Evolutionary conservation across 202 grass and related monocot genomes (phyloP), one percentile per base, ranked within the genome.

Genomic region (Alloteropsis angusta): DNA sequence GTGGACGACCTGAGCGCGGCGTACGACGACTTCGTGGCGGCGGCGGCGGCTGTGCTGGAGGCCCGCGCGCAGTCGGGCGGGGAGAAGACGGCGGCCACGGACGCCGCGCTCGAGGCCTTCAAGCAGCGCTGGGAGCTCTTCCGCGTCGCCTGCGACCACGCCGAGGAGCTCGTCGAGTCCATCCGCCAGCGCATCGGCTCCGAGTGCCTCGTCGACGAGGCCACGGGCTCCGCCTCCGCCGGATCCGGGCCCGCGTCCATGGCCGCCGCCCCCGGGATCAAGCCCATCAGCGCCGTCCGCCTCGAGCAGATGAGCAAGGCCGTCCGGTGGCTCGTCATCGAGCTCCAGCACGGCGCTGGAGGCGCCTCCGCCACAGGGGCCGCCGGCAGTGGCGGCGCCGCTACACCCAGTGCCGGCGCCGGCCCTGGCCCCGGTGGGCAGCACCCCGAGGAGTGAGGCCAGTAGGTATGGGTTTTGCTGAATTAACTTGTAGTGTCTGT

Each of bases 261-360:
- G 21, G 22, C 54, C 4, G 57, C 68, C 41, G 82, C 91, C 36
- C 89, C 86, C 4, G 89, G 85, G 26, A 97, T 97, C 81, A 88
- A 87, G 52, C 95, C 89, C 23, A 97, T 97, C 72, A 97, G 95
- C 77, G 89, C 89, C 78, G 89, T 94, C 79, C 95, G 92, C 83
- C 95, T 98, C 61, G 95, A 98, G 60, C 92, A 98, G 85, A 94
- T 98, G 95, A 98, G 95, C 89, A 98, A 94, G 91, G 89, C 92
- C 44, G 95, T 98, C 28, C 85, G 95, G 13, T 98, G 89, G 95
- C 95, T 94, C 46, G 92, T 98, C 61, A 98, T 98, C 63, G 95
- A 98, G 77, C 82, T 98, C 81, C 92, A 98, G 82, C 89, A 92
- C 23, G 95, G 92, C 3, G 87, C 88, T 0, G 90, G 90, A 11